phyloP scores from a whole-genome alignment of 2,329 filamentous ascomycete genomes.

The Emericellopsis atlantica region DNA sequence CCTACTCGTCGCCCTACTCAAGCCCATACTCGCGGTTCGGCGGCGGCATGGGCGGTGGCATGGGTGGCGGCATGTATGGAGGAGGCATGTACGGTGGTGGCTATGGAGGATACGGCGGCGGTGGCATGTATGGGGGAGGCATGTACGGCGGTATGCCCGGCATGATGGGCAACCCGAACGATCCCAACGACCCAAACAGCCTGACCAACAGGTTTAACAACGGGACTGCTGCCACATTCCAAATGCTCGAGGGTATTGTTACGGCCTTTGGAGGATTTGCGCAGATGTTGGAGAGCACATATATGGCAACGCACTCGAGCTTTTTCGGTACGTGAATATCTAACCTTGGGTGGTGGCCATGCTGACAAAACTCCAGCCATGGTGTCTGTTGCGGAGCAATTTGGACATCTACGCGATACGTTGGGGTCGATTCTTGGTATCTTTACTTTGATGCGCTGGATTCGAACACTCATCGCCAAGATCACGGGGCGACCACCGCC shows the following conservation, averaged over 20 bases:
- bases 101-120: conserved; percentile 24
- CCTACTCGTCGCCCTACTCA: conserved; percentile 25
- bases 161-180: conserved; percentile 29
- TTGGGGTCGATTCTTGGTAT: conserved; percentile 90
- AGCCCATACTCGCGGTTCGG: conserved; percentile 35
- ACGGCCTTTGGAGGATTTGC: conserved; percentile 95
- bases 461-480: conserved; percentile 82
- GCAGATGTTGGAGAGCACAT: conserved; percentile 98
- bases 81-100: conserved; percentile 23
- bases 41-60: conserved; percentile 29
- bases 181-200: conserved; percentile 79
- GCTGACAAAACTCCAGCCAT: conserved; percentile 49
- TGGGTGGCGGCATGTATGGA: conserved; percentile 30
- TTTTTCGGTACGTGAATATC: conserved; percentile 67
- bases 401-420: conserved; percentile 84
- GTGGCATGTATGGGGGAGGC: conserved; percentile 27
- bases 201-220: conserved; percentile 92
- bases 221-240: conserved; percentile 91
- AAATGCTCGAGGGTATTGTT: conserved; percentile 95
- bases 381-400: conserved; percentile 96
- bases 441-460: conserved; percentile 91
- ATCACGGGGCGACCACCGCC: conserved; percentile 84
- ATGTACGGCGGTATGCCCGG: conserved; percentile 30
- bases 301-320: conserved; percentile 97
- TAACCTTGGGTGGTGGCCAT: too few species aligned